Conservation (phyloP, 768 basidiomycete genomes). For the Tricholoma flavovirens region DNA sequence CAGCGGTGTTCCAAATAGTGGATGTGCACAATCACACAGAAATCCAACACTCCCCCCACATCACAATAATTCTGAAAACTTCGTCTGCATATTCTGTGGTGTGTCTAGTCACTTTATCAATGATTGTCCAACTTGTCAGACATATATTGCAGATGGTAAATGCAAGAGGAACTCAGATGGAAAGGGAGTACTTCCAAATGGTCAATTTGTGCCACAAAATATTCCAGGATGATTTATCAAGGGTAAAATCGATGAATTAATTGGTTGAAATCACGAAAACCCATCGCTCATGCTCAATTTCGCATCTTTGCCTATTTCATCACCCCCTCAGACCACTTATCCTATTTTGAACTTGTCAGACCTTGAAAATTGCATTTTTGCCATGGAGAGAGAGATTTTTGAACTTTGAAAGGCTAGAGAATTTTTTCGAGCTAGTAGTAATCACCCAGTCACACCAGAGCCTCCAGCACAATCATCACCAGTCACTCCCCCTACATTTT, state of each 20-base stretch:
- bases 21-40: too few relatives aligned
- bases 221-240: not conserved
- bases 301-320: not conserved
- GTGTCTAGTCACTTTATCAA: not conserved
- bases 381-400: not conserved
- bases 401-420: not conserved
- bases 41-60: too few relatives aligned
- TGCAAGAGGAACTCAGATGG: not conserved
- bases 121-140: not conserved
- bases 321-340: not conserved
- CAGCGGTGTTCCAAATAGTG: too few relatives aligned
- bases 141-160: not conserved
- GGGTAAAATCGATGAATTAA: not conserved
- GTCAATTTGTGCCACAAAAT: not conserved
- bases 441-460: too few relatives aligned
- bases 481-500: too few relatives aligned
- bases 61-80: not conserved
- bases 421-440: too few relatives aligned
- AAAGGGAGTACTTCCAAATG: not conserved
- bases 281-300: not conserved
- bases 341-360: not conserved
- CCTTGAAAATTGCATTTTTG: not conserved
- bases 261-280: not conserved
- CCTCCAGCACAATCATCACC: too few relatives aligned
- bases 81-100: not conserved